These are phyloP conservation scores for Ramaria rubella DNA, from an alignment of 768 basidiomycete species.

Conservation along the genomic window DNA sequence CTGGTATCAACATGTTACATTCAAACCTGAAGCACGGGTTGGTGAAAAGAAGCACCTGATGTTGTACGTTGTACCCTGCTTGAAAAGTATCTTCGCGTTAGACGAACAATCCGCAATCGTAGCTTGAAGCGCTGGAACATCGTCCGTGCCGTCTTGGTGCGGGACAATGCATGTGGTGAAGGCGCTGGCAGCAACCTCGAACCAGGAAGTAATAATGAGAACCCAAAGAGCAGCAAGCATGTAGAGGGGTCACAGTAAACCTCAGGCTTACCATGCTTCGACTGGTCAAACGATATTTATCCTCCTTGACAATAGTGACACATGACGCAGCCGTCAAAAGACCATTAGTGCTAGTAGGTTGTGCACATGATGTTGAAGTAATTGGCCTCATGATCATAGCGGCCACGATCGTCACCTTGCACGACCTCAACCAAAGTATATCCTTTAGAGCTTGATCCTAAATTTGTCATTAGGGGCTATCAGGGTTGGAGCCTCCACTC, in stretches of 20 bases:
- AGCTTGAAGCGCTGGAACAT: not conserved
- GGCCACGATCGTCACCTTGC: too few relatives aligned
- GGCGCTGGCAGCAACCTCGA: not conserved
- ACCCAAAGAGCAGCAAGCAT: not conserved
- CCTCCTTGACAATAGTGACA: too few relatives aligned
- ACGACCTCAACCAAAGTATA: too few relatives aligned
- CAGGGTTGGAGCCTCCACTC: too few relatives aligned
- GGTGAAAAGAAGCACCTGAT: constrained; percentile 21
- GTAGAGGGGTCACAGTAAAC: not conserved
- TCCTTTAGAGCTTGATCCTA: too few relatives aligned
- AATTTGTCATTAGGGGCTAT: too few relatives aligned
- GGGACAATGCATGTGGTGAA: not conserved
- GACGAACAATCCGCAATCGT: constrained; percentile 5
- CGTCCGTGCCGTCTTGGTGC: constrained; percentile 1
- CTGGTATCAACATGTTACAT: constrained; percentile 19
- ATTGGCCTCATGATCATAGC: too few relatives aligned
- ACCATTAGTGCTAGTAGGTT: too few relatives aligned
- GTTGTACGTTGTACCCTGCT: constrained; percentile 52
- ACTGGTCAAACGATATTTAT: too few relatives aligned
- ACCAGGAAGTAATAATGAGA: not conserved
- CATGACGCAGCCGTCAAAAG: too few relatives aligned
- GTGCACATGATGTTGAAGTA: too few relatives aligned
- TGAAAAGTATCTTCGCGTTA: constrained; percentile 46
- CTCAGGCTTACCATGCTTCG: not conserved
- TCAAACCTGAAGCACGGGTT: not conserved